These are phyloP conservation scores for Chaetomiaceae sp. DNA, from an alignment of 2,329 filamentous ascomycete genomes.

Conservation along the genomic window DNA sequence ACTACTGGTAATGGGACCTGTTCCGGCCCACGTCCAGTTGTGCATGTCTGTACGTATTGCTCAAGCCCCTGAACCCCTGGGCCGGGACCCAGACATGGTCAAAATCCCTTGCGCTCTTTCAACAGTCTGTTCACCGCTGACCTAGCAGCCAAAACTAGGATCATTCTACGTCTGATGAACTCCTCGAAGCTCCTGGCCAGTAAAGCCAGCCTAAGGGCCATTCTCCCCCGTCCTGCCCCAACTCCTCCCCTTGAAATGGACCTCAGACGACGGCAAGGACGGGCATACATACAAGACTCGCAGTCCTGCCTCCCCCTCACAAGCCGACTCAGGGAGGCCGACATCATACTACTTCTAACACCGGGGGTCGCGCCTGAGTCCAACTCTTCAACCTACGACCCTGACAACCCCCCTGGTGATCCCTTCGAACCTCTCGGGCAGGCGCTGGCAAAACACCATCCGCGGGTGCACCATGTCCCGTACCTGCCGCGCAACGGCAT, in stretches of 20 bases:
- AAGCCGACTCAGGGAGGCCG: slow-evolving; percentile 42
- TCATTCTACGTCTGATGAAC: no score
- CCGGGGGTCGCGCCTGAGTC: slow-evolving; percentile 47
- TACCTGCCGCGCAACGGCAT: slow-evolving; percentile 62
- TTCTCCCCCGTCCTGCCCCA: not conserved
- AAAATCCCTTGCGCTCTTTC: no score
- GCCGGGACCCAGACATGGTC: no score
- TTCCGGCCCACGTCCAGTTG: not conserved
- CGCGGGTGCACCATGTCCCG: slow-evolving; percentile 64
- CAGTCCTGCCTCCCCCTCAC: slow-evolving; percentile 45
- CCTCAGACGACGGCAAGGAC: slow-evolving; percentile 17
- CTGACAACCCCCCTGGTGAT: slow-evolving; percentile 38
- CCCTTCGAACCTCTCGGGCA: slow-evolving; percentile 69
- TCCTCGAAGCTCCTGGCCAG: no score
- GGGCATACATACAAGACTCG: slow-evolving; percentile 37
- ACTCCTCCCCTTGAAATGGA: slow-evolving; percentile 10
- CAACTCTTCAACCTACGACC: slow-evolving; percentile 37
- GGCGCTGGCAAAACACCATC: slow-evolving; percentile 55
- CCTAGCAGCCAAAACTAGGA: no score
- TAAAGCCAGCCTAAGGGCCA: not conserved
- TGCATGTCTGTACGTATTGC: slow-evolving; percentile 3
- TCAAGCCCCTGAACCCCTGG: not conserved
- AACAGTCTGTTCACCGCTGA: no score
- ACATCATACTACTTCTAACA: slow-evolving; percentile 58
- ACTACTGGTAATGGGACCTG: slow-evolving; percentile 8